Conservation (phyloP, 2,329 filamentous ascomycete species). For the Phyllosticta citriasiana region DNA sequence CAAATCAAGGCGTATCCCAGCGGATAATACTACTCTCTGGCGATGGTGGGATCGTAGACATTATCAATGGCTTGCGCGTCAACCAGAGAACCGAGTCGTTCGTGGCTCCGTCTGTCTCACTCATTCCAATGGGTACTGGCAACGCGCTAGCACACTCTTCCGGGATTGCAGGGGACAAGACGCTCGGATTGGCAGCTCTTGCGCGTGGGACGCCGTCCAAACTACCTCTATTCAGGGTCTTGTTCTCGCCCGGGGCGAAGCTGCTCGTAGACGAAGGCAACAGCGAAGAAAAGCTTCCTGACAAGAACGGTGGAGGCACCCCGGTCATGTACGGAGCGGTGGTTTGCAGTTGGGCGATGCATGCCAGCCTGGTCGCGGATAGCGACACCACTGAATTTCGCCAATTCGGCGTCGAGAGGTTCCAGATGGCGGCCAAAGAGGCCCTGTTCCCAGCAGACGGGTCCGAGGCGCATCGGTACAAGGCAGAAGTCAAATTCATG, state of each 20-base stretch:
- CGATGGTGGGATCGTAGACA: conserved; percentile 76
- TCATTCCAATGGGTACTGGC: conserved; percentile 44
- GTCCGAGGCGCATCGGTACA: conserved; percentile 45
- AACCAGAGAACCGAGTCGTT: conserved; percentile 15
- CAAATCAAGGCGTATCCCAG: conserved; percentile 32
- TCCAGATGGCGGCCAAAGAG: conserved; percentile 73
- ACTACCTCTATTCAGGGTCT: conserved; percentile 34
- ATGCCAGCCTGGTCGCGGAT: conserved; percentile 80
- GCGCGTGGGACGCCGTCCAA: conserved; percentile 23
- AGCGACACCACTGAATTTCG: conserved; percentile 79
- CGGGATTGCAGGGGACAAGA: conserved; percentile 27
- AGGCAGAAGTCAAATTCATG: conserved; percentile 40
- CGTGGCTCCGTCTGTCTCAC: conserved; percentile 29
- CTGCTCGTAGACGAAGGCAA: conserved; percentile 34
- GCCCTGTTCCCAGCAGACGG: conserved; percentile 53
- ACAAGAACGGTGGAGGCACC: conserved; percentile 19
- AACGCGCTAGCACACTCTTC: conserved; percentile 41
- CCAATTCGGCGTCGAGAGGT: conserved; percentile 64
- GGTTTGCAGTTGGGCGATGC: conserved; percentile 82
- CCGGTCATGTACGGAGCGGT: conserved; percentile 57
- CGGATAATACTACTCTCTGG: conserved; percentile 71
- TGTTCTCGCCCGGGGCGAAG: conserved; percentile 36
- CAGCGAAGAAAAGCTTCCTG: conserved; percentile 30
- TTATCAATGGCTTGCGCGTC: conserved; percentile 57
- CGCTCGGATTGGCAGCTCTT: conserved; percentile 32